A percentile compares a stretch with the other conserved stretches of the same genome.
Conservation (phyloP, 2,329 filamentous ascomycete species). For the Claviceps humidiphila region DNA sequence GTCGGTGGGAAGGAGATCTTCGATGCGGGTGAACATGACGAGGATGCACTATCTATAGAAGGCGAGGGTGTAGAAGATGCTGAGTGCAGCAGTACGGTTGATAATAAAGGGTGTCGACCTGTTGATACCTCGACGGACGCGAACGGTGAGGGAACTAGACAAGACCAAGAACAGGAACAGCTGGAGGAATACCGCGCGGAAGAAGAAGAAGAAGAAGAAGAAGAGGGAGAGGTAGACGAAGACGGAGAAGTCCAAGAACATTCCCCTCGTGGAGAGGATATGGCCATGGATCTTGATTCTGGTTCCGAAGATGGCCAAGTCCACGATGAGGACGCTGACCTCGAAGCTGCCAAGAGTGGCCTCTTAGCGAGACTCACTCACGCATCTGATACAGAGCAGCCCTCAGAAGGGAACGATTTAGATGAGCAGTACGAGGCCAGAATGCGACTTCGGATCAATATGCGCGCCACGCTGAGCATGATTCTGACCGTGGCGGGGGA, state of each 20-base stretch:
- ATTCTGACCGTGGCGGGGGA: slow-evolving; percentile 79
- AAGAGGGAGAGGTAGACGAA: slow-evolving; percentile 8
- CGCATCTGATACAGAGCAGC: slow-evolving; percentile 13
- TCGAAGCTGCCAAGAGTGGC: slow-evolving; percentile 34
- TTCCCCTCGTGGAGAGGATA: slow-evolving; percentile 16
- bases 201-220: slow-evolving; percentile 8
- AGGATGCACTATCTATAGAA: slow-evolving; percentile 21
- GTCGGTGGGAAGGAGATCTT: slow-evolving; percentile 30
- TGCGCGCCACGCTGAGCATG: slow-evolving; percentile 75
- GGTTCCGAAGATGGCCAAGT: slow-evolving; percentile 19
- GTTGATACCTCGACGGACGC: not conserved
- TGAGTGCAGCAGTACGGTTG: slow-evolving; percentile 2
- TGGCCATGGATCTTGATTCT: slow-evolving; percentile 30
- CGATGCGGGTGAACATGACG: slow-evolving; percentile 29
- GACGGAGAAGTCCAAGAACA: slow-evolving; percentile 3
- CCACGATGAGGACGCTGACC: slow-evolving; percentile 19
- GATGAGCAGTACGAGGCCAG: slow-evolving; percentile 15
- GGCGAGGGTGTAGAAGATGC: slow-evolving; percentile 9
- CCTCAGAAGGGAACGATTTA: slow-evolving; percentile 9
- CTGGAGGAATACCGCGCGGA: not conserved
- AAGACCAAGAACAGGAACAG: slow-evolving; percentile 2
- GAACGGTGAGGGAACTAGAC: slow-evolving; percentile 3
- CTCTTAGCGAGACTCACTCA: slow-evolving; percentile 32
- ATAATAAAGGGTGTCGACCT: slow-evolving; percentile 8
- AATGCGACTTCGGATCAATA: slow-evolving; percentile 31